Conservation (phyloP, 2,329 filamentous ascomycete genomes). For the Hymenotorrendiella dingleyae region DNA sequence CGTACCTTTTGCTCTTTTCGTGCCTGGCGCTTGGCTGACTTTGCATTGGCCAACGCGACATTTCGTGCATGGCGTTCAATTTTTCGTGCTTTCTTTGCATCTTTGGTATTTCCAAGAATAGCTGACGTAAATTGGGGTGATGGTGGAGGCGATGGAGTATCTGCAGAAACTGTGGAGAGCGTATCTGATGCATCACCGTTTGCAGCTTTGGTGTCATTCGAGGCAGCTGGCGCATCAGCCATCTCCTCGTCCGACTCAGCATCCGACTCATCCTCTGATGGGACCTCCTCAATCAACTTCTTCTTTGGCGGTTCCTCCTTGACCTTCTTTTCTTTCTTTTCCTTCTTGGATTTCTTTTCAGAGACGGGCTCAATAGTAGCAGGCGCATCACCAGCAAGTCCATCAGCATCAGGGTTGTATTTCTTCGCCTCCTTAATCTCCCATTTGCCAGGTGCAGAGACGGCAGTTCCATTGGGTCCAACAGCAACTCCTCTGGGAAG, state of each 20-base stretch:
- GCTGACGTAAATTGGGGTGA: slow-evolving; percentile 15
- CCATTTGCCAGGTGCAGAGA: slow-evolving; percentile 66
- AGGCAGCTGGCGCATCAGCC: slow-evolving; percentile 22
- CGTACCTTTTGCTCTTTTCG: slow-evolving; percentile 22
- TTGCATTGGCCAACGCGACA: slow-evolving; percentile 27
- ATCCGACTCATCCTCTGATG: slow-evolving; percentile 23
- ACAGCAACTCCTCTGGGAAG: slow-evolving; percentile 70
- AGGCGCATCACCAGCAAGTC: slow-evolving; percentile 63
- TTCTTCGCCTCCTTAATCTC: slow-evolving; percentile 87
- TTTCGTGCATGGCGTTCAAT: slow-evolving; percentile 25
- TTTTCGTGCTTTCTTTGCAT: slow-evolving; percentile 25
- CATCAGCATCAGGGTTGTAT: slow-evolving; percentile 93
- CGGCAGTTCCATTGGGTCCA: slow-evolving; percentile 63
- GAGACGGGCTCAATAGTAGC: slow-evolving; percentile 41
- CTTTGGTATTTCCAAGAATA: slow-evolving; percentile 23
- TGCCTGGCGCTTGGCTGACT: slow-evolving; percentile 37
- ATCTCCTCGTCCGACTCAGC: slow-evolving; percentile 23
- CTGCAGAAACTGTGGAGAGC: slow-evolving; percentile 10
- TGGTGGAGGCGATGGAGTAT: slow-evolving; percentile 9
- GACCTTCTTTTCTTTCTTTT: slow-evolving; percentile 45
- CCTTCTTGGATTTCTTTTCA: slow-evolving; percentile 41
- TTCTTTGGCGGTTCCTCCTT: slow-evolving; percentile 29
- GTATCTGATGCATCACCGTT: slow-evolving; percentile 15
- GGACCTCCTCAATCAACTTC: slow-evolving; percentile 20
- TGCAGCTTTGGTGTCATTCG: slow-evolving; percentile 24